These are phyloP conservation scores for Gossypium rotundifolium DNA, from an alignment of 345 rosid genomes.

Conservation along the genomic window DNA sequence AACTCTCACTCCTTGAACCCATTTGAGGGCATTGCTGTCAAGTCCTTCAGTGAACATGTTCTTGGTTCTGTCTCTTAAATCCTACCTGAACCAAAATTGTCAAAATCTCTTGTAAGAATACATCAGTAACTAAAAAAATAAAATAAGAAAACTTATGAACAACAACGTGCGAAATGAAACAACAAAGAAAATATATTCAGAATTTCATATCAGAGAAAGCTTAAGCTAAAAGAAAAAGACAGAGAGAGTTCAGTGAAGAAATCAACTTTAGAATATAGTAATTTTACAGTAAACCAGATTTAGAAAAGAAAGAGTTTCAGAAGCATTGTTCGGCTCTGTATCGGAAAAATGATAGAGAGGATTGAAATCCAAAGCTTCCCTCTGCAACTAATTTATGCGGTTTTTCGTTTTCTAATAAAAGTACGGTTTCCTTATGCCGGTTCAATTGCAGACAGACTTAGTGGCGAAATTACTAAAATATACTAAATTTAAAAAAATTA, in stretches of 20 bases:
- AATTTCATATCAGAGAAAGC: conserved; percentile 5
- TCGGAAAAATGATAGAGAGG: not conserved
- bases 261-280: conserved; percentile 15
- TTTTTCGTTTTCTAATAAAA: not conserved
- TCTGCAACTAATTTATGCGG: conserved; percentile 1
- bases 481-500: too few species aligned
- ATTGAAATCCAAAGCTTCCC: not conserved
- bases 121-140: not conserved
- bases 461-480: too few species aligned
- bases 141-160: not conserved
- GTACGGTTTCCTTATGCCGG: not conserved
- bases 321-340: conserved; percentile 23
- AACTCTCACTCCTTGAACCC: conserved; percentile 40
- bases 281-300: not conserved
- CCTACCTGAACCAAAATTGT: conserved; percentile 9
- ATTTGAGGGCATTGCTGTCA: conserved; percentile 36
- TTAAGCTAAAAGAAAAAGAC: not conserved
- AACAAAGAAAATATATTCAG: conserved; percentile 11
- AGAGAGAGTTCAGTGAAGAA: conserved; percentile 1
- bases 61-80: not conserved
- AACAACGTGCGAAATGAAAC: not conserved
- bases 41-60: conserved; percentile 49
- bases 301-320: conserved; percentile 1
- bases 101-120: not conserved
- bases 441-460: not conserved